Evolutionary conservation across 495 filamentous ascomycete genomes (phyloP), one percentile per base, ranked within the genome.

Genomic region (Xylaria scruposa): DNA sequence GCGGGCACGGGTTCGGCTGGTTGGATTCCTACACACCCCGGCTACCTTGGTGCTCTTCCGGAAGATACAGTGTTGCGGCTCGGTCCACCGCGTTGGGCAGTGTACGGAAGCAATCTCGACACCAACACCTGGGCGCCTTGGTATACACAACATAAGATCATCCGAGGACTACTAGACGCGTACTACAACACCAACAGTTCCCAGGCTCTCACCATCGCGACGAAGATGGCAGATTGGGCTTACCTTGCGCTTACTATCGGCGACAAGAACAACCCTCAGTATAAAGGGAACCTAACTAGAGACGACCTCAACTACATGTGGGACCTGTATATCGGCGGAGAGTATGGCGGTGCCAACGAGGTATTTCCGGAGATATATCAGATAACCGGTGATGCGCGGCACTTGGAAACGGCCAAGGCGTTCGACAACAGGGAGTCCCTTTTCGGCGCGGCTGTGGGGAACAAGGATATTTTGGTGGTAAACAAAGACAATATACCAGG

Each of bases 351-450:
- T 24, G 76, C 78, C 24, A 78, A 78, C 61, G 79, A 81, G 42
- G 75, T 81, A 12, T 72, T 80, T 36, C 68, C 78, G 2, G 71
- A 80, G 61, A 75, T 81, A 31, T 81, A 80, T 61, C 72, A 77
- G 17, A 65, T 77, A 58, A 81, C 78, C 17, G 75, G 75, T 33
- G 72, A 77, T 46, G 64, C 73, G 56, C 67, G 54, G 46, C 78
- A 78, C 72, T 60, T 81, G 38, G 71, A 77, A 42, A 73, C 72
- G 6, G 79, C 79, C 17, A 76, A 78, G 59, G 73, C 76, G 12
- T 81, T 81, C 67, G 76, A 81, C 70, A 77, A 78, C 40, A 73
- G 77, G 26, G 79, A 80, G 56, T 72, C 76, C 17, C 75, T 81
- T 12, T 77, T 78, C 70, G 78, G 75, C 13, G 70, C 71, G 15